These are phyloP conservation scores for Ogataea hybrid DNA, from an alignment of 1,139 yeast species.

Conservation along the genomic window DNA sequence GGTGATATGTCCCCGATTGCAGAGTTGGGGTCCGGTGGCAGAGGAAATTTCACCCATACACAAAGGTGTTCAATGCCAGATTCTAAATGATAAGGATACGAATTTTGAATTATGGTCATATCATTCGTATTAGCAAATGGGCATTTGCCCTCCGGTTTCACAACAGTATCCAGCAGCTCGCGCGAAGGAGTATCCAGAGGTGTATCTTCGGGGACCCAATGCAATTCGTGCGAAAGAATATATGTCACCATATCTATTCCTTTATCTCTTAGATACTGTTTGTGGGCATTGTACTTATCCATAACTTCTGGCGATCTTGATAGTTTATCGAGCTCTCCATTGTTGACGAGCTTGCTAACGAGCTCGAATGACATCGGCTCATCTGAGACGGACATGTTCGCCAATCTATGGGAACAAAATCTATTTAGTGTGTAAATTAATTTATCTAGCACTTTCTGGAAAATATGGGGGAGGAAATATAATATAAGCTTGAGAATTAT, in stretches of 20 bases:
- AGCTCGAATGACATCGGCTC: slow-evolving; percentile 23
- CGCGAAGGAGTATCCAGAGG: slow-evolving; percentile 12
- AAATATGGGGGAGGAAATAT: neutral
- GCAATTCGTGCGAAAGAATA: slow-evolving; percentile 25
- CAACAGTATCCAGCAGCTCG: slow-evolving; percentile 6
- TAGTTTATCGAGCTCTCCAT: slow-evolving; percentile 18
- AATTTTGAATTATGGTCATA: slow-evolving; percentile 33
- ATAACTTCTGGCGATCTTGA: slow-evolving; percentile 25
- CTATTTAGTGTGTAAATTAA: neutral
- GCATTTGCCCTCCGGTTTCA: slow-evolving; percentile 20
- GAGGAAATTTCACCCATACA: slow-evolving; percentile 40
- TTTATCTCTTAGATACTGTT: slow-evolving; percentile 15
- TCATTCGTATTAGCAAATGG: slow-evolving; percentile 29
- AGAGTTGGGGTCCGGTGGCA: slow-evolving; percentile 37
- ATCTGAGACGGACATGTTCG: slow-evolving; percentile 8
- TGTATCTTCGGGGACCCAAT: slow-evolving; percentile 27
- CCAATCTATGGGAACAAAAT: neutral
- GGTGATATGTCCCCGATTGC: slow-evolving; percentile 45
- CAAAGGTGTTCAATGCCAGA: slow-evolving; percentile 37
- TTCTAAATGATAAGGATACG: slow-evolving; percentile 41
- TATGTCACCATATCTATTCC: slow-evolving; percentile 28
- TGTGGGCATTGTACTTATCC: slow-evolving; percentile 23
- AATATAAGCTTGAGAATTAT: neutral
- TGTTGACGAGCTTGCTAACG: slow-evolving; percentile 14
- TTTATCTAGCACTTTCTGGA: slow-evolving; percentile 11